phyloP scores from a whole-genome alignment of 2,329 filamentous ascomycete species.

The Alternaria hordeiaustralica region DNA sequence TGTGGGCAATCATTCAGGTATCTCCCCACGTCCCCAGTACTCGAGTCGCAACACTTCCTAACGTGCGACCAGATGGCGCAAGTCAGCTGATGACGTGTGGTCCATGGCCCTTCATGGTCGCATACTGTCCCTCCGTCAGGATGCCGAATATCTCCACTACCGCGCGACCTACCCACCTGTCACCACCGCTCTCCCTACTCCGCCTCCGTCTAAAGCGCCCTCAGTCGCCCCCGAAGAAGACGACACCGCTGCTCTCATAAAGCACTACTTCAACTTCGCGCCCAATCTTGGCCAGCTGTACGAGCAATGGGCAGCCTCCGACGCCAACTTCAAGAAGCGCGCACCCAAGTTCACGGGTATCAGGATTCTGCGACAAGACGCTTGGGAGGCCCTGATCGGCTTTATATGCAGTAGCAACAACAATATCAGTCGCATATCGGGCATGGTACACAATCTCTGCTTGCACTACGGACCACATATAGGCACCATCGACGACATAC shows the following conservation, averaged over 20 bases:
- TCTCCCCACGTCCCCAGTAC: neutral
- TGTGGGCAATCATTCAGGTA: slow-evolving; percentile 92
- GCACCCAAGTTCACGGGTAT: slow-evolving; percentile 89
- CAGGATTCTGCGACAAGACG: slow-evolving; percentile 89
- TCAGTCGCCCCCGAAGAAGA: slow-evolving; percentile 56
- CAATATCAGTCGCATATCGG: slow-evolving; percentile 91
- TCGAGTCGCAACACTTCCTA: slow-evolving; percentile 8
- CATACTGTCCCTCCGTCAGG: slow-evolving; percentile 84
- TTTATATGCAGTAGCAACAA: slow-evolving; percentile 99
- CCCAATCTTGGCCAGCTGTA: slow-evolving; percentile 81
- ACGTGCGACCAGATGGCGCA: slow-evolving; percentile 72
- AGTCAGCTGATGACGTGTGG: slow-evolving; percentile 82
- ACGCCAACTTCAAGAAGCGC: slow-evolving; percentile 86
- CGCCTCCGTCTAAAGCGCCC: slow-evolving; percentile 48
- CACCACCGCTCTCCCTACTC: slow-evolving; percentile 42
- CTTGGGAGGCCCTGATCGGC: slow-evolving; percentile 90
- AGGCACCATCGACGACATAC: slow-evolving; percentile 69
- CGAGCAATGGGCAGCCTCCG: slow-evolving; percentile 81
- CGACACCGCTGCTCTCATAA: slow-evolving; percentile 76
- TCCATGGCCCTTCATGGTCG: slow-evolving; percentile 85
- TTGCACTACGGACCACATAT: slow-evolving; percentile 81
- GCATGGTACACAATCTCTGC: slow-evolving; percentile 96
- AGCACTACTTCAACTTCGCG: slow-evolving; percentile 85
- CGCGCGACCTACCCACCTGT: slow-evolving; percentile 66
- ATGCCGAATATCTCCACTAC: slow-evolving; percentile 79